A percentile compares a stretch with the other conserved stretches of the same genome.
phyloP scores from a whole-genome alignment of 352 stramenopile genomes.

The Phytophthora foliorum region DNA sequence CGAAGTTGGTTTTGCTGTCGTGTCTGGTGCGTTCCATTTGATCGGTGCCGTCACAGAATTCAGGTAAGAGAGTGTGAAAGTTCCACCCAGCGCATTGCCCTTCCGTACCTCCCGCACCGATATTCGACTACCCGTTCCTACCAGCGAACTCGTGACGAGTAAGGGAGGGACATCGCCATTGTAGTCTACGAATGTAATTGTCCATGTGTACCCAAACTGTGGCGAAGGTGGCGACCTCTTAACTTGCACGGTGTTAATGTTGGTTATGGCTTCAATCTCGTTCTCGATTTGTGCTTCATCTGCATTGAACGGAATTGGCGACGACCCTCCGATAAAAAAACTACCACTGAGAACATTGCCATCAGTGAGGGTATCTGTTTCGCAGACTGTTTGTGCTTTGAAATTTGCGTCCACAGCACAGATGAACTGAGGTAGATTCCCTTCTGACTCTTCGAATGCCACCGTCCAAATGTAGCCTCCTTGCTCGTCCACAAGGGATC shows the following conservation, averaged over 20 bases:
- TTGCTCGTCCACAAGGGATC: slow-evolving; percentile 70
- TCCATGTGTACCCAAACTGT: slow-evolving; percentile 82
- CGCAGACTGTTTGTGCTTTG: slow-evolving; percentile 41
- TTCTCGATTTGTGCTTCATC: slow-evolving; percentile 54
- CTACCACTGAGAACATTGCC: slow-evolving; percentile 79
- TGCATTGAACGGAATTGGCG: slow-evolving; percentile 67
- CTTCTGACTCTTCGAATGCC: slow-evolving; percentile 73
- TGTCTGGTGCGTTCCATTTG: slow-evolving; percentile 45
- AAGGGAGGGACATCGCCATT: slow-evolving; percentile 71
- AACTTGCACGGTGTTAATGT: slow-evolving; percentile 72
- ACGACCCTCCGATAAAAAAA: slow-evolving; percentile 75
- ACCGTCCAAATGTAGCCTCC: slow-evolving; percentile 83
- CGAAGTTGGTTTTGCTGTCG: slow-evolving; percentile 34
- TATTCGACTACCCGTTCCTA: slow-evolving; percentile 69
- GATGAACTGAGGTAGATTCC: slow-evolving; percentile 78
- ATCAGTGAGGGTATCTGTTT: slow-evolving; percentile 73
- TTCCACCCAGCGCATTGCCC: slow-evolving; percentile 71
- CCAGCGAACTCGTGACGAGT: slow-evolving; percentile 65
- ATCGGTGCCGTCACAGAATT: slow-evolving; percentile 38
- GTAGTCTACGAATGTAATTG: slow-evolving; percentile 80
- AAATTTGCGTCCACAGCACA: slow-evolving; percentile 62
- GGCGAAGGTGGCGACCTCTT: slow-evolving; percentile 51
- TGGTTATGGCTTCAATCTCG: slow-evolving; percentile 67
- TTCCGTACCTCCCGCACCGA: slow-evolving; percentile 72
- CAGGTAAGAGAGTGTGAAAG: slow-evolving; percentile 68